phyloP scores from a whole-genome alignment of 768 basidiomycete species.

The Piloderma croceum region DNA sequence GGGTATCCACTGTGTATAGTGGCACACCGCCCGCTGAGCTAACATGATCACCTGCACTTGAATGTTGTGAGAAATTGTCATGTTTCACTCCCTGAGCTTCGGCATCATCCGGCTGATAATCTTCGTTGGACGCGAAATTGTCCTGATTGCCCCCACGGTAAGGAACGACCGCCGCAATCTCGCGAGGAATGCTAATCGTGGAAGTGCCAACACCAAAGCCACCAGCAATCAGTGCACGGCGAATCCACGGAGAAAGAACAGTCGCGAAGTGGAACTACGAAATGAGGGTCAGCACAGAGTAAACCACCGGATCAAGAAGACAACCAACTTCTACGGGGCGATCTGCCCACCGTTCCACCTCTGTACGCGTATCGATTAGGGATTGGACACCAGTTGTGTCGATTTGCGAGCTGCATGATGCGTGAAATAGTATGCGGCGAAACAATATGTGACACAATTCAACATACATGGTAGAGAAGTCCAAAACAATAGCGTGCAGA shows the following conservation, averaged over 20 bases:
- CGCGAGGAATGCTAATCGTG: conserved; percentile 37
- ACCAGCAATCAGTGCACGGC: conserved; percentile 81
- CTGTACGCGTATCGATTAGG: conserved; percentile 80
- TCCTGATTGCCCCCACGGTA: conserved; percentile 41
- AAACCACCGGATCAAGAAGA: conserved; percentile 1
- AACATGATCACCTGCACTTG: conserved; percentile 3
- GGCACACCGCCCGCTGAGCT: conserved; percentile 33
- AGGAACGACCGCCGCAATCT: conserved; percentile 77
- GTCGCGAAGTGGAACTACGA: conserved; percentile 90
- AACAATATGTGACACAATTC: neutral
- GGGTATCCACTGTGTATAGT: conserved; percentile 52
- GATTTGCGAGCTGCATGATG: conserved; percentile 59
- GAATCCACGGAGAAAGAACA: conserved; percentile 89
- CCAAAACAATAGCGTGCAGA: conserved; percentile 84
- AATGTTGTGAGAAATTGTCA: conserved; percentile 9
- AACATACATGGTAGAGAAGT: conserved; percentile 78
- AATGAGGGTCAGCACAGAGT: conserved; percentile 2
- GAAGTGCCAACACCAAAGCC: conserved; percentile 78
- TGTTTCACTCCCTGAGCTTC: conserved; percentile 34
- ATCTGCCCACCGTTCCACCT: conserved; percentile 86
- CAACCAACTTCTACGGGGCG: conserved; percentile 61
- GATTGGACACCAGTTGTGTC: conserved; percentile 92
- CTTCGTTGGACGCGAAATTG: conserved; percentile 21
- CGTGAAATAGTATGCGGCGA: neutral
- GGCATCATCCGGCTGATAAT: conserved; percentile 24